phyloP scores from a whole-genome alignment of 2,329 filamentous ascomycete genomes.

The Apiospora hydei region DNA sequence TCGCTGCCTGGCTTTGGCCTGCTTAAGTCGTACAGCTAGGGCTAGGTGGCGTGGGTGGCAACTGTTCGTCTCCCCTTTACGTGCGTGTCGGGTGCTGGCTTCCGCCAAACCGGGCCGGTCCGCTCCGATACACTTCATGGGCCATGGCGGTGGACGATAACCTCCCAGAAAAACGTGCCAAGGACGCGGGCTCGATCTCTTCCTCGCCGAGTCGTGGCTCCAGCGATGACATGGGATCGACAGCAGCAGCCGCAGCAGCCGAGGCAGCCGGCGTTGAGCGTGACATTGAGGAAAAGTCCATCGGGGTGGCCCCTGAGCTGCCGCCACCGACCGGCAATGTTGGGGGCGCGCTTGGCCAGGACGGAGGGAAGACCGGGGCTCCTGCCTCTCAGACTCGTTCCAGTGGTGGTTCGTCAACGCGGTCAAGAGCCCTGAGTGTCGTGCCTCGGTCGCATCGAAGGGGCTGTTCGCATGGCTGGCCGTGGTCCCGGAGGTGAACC shows the following conservation, averaged over 20 bases:
- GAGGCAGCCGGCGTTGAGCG: neutral
- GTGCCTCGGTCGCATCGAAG: constrained; percentile 25
- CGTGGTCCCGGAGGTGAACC: constrained; percentile 79
- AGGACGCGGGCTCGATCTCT: neutral
- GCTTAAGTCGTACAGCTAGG: neutral
- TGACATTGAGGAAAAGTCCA: constrained; percentile 18
- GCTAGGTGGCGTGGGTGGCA: neutral
- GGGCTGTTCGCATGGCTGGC: constrained; percentile 66
- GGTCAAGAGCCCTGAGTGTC: constrained; percentile 25
- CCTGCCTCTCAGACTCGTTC: constrained; percentile 10
- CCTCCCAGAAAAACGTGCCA: neutral
- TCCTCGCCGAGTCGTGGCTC: neutral
- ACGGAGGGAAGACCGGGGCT: neutral
- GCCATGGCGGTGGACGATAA: neutral
- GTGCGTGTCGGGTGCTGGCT: constrained; percentile 14
- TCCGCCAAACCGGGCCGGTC: constrained; percentile 13
- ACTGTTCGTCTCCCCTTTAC: neutral
- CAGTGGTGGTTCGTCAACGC: constrained; percentile 22
- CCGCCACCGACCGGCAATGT: constrained; percentile 20
- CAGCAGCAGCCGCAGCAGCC: neutral
- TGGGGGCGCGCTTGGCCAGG: neutral
- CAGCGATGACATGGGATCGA: neutral
- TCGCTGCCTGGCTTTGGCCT: neutral
- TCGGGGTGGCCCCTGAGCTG: constrained; percentile 8
- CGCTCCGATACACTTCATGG: neutral